phyloP scores from a whole-genome alignment of 2,329 filamentous ascomycete genomes.

The Thermomyces lanuginosus region DNA sequence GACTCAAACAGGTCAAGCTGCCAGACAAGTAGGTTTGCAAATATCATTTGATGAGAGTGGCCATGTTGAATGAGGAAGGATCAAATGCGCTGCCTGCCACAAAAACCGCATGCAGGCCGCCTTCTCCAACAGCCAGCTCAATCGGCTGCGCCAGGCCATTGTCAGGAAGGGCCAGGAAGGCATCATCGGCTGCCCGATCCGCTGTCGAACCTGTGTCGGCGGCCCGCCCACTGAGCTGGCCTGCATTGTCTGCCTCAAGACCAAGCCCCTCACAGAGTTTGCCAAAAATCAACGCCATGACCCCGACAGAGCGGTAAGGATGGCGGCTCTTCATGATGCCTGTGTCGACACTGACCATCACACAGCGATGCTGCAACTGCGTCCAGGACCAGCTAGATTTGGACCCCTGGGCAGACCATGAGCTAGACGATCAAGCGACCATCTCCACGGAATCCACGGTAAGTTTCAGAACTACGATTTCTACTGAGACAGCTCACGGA shows the following conservation, averaged over 20 bases:
- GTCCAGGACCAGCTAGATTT: constrained; percentile 19
- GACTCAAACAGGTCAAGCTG: too few relatives aligned
- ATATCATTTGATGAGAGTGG: too few relatives aligned
- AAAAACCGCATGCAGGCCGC: constrained; percentile 20
- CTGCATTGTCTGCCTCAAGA: constrained; percentile 32
- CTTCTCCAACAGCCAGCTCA: constrained; percentile 35
- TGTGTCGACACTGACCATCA: constrained; percentile 2
- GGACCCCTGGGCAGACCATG: constrained; percentile 19
- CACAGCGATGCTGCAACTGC: constrained; percentile 28
- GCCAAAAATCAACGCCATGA: constrained; percentile 33
- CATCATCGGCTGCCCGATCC: constrained; percentile 12
- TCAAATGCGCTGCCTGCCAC: constrained; percentile 33
- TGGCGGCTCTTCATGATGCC: constrained; percentile 1
- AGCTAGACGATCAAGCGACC: neutral
- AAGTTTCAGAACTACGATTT: too few relatives aligned
- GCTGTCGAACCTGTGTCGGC: constrained; percentile 32
- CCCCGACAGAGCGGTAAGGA: constrained; percentile 30
- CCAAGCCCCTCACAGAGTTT: constrained; percentile 34
- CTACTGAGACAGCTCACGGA: neutral
- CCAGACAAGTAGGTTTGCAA: too few relatives aligned
- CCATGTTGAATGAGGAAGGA: constrained; percentile 18
- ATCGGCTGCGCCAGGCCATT: constrained; percentile 16
- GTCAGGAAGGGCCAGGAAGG: constrained; percentile 7
- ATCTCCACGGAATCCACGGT: too few relatives aligned
- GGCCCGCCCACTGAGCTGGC: constrained; percentile 30